Conservation (phyloP, 257 asterid genomes). For the Ophiorrhiza pumila region DNA sequence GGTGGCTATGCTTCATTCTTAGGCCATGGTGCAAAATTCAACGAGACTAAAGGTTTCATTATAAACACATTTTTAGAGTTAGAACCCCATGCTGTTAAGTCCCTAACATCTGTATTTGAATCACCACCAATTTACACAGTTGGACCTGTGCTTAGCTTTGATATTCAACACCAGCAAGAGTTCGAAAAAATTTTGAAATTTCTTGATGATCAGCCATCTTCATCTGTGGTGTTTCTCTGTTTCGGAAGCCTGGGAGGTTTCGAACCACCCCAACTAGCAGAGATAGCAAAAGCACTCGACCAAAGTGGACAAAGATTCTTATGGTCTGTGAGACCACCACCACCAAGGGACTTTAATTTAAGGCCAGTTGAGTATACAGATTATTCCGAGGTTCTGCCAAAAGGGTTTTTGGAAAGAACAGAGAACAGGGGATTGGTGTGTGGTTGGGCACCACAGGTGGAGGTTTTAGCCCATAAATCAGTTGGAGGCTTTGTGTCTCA, state of each 20-base stretch:
- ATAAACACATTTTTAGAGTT: neutral
- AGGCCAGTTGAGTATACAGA: neutral
- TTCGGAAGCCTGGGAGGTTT: slow-evolving; percentile 15
- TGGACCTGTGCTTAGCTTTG: slow-evolving; percentile 4
- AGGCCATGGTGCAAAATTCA: neutral
- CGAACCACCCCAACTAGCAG: slow-evolving; percentile 9
- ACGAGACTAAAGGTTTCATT: slow-evolving; percentile 8
- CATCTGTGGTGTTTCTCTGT: slow-evolving; percentile 12
- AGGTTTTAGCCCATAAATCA: slow-evolving; percentile 7
- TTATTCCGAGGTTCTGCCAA: slow-evolving; percentile 1
- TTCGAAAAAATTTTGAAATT: slow-evolving; percentile 6
- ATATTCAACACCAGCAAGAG: neutral
- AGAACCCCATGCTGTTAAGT: neutral
- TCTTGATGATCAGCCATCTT: slow-evolving; percentile 12
- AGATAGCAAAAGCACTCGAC: slow-evolving; percentile 11
- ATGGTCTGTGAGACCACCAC: slow-evolving; percentile 8
- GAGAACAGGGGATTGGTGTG: slow-evolving; percentile 14
- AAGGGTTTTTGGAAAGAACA: slow-evolving; percentile 11
- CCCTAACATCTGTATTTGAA: neutral
- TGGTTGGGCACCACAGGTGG: slow-evolving; percentile 13
- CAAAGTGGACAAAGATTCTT: slow-evolving; percentile 3
- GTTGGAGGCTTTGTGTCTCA: slow-evolving; percentile 18
- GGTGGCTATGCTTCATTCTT: slow-evolving; percentile 9
- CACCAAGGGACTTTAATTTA: neutral
- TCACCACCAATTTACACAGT: slow-evolving; percentile 1